A percentile compares a stretch with the other conserved stretches of the same genome.
phyloP scores from a whole-genome alignment of 1,139 yeast genomes.

The Lodderomyces elongisporus region DNA sequence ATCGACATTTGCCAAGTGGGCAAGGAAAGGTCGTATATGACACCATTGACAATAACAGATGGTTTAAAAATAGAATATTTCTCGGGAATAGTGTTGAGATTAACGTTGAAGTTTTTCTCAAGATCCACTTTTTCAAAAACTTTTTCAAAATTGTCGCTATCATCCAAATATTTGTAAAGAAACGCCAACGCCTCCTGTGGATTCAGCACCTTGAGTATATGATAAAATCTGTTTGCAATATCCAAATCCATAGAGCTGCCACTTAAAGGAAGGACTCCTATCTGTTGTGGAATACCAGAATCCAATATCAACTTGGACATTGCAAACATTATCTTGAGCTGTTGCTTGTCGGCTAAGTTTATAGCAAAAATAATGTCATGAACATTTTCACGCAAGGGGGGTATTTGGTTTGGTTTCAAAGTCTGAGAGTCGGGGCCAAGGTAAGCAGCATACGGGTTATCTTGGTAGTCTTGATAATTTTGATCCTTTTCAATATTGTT shows the following conservation, averaged over 20 bases:
- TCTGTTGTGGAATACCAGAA: slow-evolving; percentile 66
- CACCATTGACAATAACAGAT: slow-evolving; percentile 68
- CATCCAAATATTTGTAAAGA: slow-evolving; percentile 33
- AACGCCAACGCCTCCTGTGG: slow-evolving; percentile 38
- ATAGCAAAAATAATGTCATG: slow-evolving; percentile 71
- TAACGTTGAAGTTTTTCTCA: slow-evolving; percentile 19
- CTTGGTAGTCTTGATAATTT: slow-evolving; percentile 44
- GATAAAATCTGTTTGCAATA: slow-evolving; percentile 32
- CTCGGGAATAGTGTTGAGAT: slow-evolving; percentile 19
- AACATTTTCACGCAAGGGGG: slow-evolving; percentile 66
- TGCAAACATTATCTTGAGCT: slow-evolving; percentile 44
- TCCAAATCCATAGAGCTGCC: slow-evolving; percentile 23
- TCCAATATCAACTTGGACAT: slow-evolving; percentile 48
- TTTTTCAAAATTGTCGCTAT: slow-evolving; percentile 23
- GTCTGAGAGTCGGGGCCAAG: slow-evolving; percentile 23
- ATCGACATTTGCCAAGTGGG: slow-evolving; percentile 37
- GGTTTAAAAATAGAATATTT: slow-evolving; percentile 44
- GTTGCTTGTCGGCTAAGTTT: slow-evolving; percentile 51
- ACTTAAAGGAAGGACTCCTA: slow-evolving; percentile 70
- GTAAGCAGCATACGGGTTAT: slow-evolving; percentile 40
- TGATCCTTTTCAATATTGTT: slow-evolving; percentile 70
- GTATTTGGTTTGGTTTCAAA: slow-evolving; percentile 54
- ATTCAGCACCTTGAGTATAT: slow-evolving; percentile 25
- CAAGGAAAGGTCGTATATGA: slow-evolving; percentile 39
- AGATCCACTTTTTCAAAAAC: slow-evolving; percentile 19